Base-by-base conservation (phyloP, 2,329 filamentous ascomycete species). In the Fonsecaea multimorphosa region DNA sequence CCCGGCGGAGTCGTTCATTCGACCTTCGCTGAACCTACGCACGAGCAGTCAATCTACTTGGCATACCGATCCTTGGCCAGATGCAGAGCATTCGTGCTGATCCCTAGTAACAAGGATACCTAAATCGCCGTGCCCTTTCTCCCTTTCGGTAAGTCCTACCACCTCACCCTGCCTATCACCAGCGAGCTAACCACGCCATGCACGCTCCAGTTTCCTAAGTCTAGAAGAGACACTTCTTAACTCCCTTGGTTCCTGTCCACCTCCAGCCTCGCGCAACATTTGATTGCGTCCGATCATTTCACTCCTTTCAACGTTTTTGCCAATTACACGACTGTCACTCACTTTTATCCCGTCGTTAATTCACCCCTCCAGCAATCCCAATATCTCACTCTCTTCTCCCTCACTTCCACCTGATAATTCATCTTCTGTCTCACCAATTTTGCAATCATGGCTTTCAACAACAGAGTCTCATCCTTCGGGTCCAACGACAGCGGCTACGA, bases 401-500 rank as follows among this genome's bases (percentile, higher is more conserved):
- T 60, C 46, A 52, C 52, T 65, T 58, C 31, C 58, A 64, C 38
- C 38, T 51, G 34, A 49, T 9, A 52, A 27, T 11, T 61, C 53
- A 24, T 46, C 55, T 46, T 11, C 36, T 16, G 14, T 52, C 58
- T 38, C 40, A 56, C 36, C 57, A 9, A 40, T 57, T 11, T 31
- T 27, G 31, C 27, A 58, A 84, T 74, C 73, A 88, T 88, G 86
- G 82, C 85, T 73, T 86, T 81, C 75, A 80, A 83, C 72, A 80
- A 83, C 72, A 80, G 80, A 73, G 79, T 81, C 71, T 76, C 78
- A 16, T 71, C 70, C 5, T 71, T 71, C 58, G 80, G 83, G 65
- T 79, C 82, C 65, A 81, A 80, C 72, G 87, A 85, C 76, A 87
- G 87, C 72, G 85, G 86, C 62, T 91, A 88, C 76, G 88, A 90